Conservation (phyloP, 805 yeast genomes). For the Myxozyma sirexii region DNA sequence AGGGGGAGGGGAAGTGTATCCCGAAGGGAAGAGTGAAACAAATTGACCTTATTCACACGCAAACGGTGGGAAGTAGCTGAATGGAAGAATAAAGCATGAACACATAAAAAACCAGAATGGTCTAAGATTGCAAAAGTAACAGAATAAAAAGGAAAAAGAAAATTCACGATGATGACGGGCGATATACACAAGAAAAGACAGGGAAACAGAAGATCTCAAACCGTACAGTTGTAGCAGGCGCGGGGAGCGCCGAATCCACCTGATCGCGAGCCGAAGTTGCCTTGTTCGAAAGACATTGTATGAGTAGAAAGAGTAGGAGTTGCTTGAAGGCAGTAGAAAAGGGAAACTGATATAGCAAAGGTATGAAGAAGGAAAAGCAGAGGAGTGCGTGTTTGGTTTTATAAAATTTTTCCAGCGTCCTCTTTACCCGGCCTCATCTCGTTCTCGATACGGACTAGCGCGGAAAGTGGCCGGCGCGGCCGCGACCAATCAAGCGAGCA, state of each 20-base stretch:
- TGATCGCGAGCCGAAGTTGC: constrained; percentile 12
- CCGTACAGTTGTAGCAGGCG: constrained; percentile 34
- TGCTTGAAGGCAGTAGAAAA: neutral
- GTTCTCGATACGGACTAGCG: constrained; percentile 5
- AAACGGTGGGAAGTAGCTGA: too few species aligned
- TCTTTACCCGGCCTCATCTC: constrained; percentile 4
- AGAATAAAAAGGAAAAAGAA: neutral
- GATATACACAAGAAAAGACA: neutral
- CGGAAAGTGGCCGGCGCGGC: neutral
- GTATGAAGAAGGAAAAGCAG: neutral
- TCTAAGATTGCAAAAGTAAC: neutral
- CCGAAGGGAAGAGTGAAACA: neutral
- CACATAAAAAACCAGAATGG: neutral
- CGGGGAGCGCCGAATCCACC: constrained; percentile 28
- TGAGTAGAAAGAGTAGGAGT: neutral
- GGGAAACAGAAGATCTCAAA: constrained; percentile 11
- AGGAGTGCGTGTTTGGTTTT: neutral
- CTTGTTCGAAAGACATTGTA: constrained; percentile 19
- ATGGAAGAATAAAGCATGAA: too few species aligned
- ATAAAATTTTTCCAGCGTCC: constrained; percentile 1
- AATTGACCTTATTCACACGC: neutral
- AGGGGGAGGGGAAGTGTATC: neutral
- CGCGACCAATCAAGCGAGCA: neutral
- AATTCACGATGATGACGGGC: neutral
- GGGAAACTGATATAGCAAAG: neutral